phyloP scores from a whole-genome alignment of 2,329 filamentous ascomycete genomes.

The Coniochaeta sp. region DNA sequence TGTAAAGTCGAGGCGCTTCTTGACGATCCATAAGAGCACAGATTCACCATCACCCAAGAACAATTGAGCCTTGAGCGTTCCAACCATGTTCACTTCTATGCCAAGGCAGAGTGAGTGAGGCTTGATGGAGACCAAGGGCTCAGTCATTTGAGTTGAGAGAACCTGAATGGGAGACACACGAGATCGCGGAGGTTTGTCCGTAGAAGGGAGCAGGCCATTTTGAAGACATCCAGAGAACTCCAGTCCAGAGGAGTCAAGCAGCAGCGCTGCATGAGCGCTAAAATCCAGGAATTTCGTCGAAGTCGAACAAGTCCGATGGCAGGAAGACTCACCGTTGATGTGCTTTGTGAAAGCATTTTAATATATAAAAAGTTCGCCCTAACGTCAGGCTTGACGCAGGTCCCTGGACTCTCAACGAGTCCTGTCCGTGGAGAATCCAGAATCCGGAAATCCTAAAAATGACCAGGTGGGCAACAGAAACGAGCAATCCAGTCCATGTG shows the following conservation, averaged over 20 bases:
- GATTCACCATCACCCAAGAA: background rate
- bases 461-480: background rate
- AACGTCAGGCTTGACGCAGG: background rate
- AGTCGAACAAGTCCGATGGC: background rate
- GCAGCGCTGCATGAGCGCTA: background rate
- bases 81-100: background rate
- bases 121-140: background rate
- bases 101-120: background rate
- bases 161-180: background rate
- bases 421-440: background rate
- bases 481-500: conserved; percentile 1
- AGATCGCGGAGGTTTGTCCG: background rate
- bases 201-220: background rate
- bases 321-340: background rate
- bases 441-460: background rate
- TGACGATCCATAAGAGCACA: background rate
- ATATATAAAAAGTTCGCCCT: background rate
- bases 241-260: background rate
- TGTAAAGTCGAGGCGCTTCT: background rate
- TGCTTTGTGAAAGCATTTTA: background rate
- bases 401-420: background rate
- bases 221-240: background rate
- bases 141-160: background rate
- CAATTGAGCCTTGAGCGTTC: background rate
- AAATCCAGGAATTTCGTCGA: background rate